Percentiles rank a stretch among this genome's conserved stretches.
phyloP scores from a whole-genome alignment of 768 basidiomycete species.

The Gautieria morchelliformis region DNA sequence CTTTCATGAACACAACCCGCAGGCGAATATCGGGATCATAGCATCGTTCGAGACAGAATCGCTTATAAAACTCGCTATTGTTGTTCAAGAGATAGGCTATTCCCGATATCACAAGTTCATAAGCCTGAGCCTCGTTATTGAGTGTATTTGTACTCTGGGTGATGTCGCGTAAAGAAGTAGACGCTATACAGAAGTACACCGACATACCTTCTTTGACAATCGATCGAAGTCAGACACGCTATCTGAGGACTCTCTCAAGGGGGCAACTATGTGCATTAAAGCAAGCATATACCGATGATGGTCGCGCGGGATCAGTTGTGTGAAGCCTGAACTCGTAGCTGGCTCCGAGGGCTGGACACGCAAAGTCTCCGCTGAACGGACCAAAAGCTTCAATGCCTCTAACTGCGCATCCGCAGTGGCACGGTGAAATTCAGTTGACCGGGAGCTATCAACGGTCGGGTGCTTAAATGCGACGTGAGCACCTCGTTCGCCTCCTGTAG shows the following conservation, averaged over 20 bases:
- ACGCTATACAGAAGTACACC: not conserved
- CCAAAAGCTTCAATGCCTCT: not conserved
- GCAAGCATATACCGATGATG: not conserved
- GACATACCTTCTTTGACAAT: not conserved
- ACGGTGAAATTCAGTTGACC: not conserved
- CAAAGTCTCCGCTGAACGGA: not conserved
- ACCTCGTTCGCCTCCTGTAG: not conserved
- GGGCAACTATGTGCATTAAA: not conserved
- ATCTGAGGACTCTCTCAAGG: not conserved
- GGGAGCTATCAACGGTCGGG: not conserved
- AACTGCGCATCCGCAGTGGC: conserved; percentile 10
- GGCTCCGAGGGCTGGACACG: conserved; percentile 19
- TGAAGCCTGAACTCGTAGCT: conserved; percentile 16
- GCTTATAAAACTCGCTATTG: conserved; percentile 81
- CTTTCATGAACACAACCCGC: conserved; percentile 73
- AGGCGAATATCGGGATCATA: conserved; percentile 63
- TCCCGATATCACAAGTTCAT: conserved; percentile 70
- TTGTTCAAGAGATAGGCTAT: conserved; percentile 73
- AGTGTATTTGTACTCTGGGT: not conserved
- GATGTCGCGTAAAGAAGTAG: not conserved
- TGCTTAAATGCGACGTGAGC: not conserved
- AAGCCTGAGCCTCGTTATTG: conserved; percentile 28
- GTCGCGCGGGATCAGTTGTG: not conserved
- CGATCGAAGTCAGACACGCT: not conserved
- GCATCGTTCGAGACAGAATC: conserved; percentile 73